These are phyloP conservation scores for Rosa rugosa DNA, from an alignment of 306 rosid genomes.

Conservation along the genomic window DNA sequence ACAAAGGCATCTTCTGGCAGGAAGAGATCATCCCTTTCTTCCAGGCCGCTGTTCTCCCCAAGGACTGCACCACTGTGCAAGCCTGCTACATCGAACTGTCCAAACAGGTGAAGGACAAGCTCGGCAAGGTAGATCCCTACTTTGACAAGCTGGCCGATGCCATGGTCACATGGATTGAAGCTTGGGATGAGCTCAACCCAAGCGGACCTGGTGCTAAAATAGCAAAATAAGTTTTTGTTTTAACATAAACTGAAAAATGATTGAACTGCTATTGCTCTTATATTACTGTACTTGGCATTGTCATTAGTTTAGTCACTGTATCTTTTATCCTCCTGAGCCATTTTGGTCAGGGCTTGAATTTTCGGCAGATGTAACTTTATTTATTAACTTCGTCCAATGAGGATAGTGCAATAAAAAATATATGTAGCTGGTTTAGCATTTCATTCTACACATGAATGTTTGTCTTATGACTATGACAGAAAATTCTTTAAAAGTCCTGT, in stretches of 20 bases:
- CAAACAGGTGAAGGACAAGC: conserved; percentile 87
- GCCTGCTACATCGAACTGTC: conserved; percentile 84
- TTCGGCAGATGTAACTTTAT: conserved; percentile 31
- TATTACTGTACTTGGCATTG: neutral
- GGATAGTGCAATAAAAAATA: conserved; percentile 31
- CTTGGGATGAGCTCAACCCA: conserved; percentile 64
- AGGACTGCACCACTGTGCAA: conserved; percentile 81
- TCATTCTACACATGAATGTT: neutral
- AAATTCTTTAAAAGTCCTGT: neutral
- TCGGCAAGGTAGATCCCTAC: conserved; percentile 75
- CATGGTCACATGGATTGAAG: conserved; percentile 66
- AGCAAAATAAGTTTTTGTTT: conserved; percentile 20
- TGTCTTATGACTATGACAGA: neutral
- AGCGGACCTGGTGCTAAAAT: conserved; percentile 25
- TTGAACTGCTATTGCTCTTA: conserved; percentile 2
- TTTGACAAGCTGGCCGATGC: conserved; percentile 64
- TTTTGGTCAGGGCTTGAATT: conserved; percentile 13
- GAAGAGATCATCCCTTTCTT: conserved; percentile 75
- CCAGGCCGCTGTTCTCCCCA: conserved; percentile 53
- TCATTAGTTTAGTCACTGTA: conserved; percentile 12
- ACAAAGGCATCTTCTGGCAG: conserved; percentile 77
- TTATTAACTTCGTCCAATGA: conserved; percentile 21
- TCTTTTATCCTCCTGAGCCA: conserved; percentile 14
- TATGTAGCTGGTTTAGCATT: conserved; percentile 2
- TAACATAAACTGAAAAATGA: neutral